phyloP scores from a whole-genome alignment of 768 basidiomycete genomes.

The Holtermannia corniformis region DNA sequence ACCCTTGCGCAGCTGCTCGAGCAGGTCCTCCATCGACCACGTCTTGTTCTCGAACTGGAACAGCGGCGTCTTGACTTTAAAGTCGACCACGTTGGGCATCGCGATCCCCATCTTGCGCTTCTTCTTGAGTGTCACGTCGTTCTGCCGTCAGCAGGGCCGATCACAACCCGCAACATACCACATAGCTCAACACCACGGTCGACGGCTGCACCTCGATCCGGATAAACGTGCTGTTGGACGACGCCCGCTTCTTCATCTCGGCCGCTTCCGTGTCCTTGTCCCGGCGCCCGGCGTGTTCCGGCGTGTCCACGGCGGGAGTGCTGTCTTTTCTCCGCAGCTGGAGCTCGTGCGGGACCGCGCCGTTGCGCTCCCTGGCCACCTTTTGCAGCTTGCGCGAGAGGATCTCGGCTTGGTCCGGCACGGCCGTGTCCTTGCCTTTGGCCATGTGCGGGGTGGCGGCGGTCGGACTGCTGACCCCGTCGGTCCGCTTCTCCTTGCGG shows the following conservation, averaged over 20 bases:
- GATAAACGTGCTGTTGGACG: slow-evolving; percentile 68
- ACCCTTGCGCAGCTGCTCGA: slow-evolving; percentile 39
- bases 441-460: neutral
- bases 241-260: slow-evolving; percentile 54
- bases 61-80: slow-evolving; percentile 72
- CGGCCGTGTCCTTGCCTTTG: neutral
- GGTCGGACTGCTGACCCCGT: neutral
- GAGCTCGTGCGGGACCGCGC: neutral
- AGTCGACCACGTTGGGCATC: slow-evolving; percentile 53
- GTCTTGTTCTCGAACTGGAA: slow-evolving; percentile 53
- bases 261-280: slow-evolving; percentile 19
- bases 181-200: slow-evolving; percentile 63
- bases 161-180: slow-evolving; percentile 31
- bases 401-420: neutral
- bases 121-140: slow-evolving; percentile 20
- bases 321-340: neutral
- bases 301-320: neutral
- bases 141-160: neutral
- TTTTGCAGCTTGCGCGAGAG: neutral
- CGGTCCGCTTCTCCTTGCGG: slow-evolving; percentile 34
- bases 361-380: neutral
- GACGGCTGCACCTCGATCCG: slow-evolving; percentile 54
- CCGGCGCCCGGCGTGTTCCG: slow-evolving; percentile 4
- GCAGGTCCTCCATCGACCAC: slow-evolving; percentile 40
- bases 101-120: slow-evolving; percentile 15